Evolutionary conservation across 2,329 filamentous ascomycete genomes (phyloP), one percentile per base, ranked within the genome.

Genomic region (Fusarium falciforme): DNA sequence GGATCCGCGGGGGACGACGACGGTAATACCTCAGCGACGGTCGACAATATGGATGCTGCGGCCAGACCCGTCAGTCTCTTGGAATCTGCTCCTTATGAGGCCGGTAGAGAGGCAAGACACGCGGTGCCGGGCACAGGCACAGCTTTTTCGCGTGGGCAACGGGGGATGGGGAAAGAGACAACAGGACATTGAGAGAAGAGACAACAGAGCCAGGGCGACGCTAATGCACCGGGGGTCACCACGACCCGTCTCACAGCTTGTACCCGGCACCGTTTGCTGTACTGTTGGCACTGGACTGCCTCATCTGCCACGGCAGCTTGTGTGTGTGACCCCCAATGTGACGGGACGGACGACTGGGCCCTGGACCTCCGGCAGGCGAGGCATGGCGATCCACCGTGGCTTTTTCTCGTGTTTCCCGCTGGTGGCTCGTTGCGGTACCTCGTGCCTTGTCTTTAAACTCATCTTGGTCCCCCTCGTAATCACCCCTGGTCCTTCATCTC

Each of bases 1-100:
- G 62, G 54, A 47, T 64, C 61, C 65, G 64, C 66, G 72, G 40
- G 58, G 44, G 66, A 70, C 55, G 64, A 72, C 57, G 52, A 68
- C 64, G 64, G 72, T 40, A 69, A 72, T 61, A 74, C 40, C 58
- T 55, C 68, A 67, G 71, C 59, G 68, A 60, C 57, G 47, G 69
- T 70, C 44, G 66, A 71, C 66, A 71, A 73, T 73, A 54, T 71
- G 66, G 58, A 71, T 65, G 69, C 60, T 70, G 64, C 74, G 66
- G 66, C 69, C 72, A 67, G 59, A 69, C 58, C 59, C 42, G 60
- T 70, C 73, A 59, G 65, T 70, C 65, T 60, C 60, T 73, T 74
- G 76, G 76, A 78, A 68, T 67, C 69, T 74, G 76, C 74, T 77
- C 73, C 77, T 78, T 78, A 78, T 78, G 77, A 78, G 75, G 75